phyloP scores from a whole-genome alignment of 2,329 filamentous ascomycete genomes.

The Aspergillus pseudotamarii region DNA sequence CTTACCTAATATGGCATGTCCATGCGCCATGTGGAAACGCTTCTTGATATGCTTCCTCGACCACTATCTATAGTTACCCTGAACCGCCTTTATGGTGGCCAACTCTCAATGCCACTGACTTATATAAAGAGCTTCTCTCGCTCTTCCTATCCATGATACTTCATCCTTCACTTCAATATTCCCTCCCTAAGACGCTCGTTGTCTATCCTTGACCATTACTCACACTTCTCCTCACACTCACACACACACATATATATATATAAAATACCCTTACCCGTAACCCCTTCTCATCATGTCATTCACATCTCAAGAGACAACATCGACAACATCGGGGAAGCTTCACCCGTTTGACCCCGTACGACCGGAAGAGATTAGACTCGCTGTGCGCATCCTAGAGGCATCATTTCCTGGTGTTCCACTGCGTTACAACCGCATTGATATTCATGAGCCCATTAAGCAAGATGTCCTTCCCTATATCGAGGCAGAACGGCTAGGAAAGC shows the following conservation, averaged over 20 bases:
- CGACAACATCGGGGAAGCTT: slow-evolving; percentile 14
- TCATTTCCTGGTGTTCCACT: slow-evolving; percentile 41
- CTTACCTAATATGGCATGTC: slow-evolving; percentile 32
- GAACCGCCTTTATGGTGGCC: not conserved
- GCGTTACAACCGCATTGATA: slow-evolving; percentile 66
- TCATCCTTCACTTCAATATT: not conserved
- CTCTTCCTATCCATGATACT: not conserved
- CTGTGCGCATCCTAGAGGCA: slow-evolving; percentile 37
- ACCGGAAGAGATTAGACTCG: slow-evolving; percentile 41
- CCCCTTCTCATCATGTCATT: slow-evolving; percentile 14
- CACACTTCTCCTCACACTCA: not conserved
- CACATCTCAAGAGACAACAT: slow-evolving; percentile 14
- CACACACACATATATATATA: not conserved
- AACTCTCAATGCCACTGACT: not conserved
- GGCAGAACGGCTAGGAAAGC: slow-evolving; percentile 59
- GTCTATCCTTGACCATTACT: not conserved
- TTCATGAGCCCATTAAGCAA: slow-evolving; percentile 66
- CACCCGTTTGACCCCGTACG: slow-evolving; percentile 45
- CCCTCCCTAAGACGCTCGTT: not conserved
- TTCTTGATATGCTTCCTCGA: not conserved
- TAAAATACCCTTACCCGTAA: not conserved
- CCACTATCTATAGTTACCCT: not conserved
- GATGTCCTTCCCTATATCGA: slow-evolving; percentile 62
- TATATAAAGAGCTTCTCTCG: not conserved
- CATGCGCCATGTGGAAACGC: slow-evolving; percentile 22